phyloP scores from a whole-genome alignment of 352 stramenopile genomes.

The Aphanomyces astaci region DNA sequence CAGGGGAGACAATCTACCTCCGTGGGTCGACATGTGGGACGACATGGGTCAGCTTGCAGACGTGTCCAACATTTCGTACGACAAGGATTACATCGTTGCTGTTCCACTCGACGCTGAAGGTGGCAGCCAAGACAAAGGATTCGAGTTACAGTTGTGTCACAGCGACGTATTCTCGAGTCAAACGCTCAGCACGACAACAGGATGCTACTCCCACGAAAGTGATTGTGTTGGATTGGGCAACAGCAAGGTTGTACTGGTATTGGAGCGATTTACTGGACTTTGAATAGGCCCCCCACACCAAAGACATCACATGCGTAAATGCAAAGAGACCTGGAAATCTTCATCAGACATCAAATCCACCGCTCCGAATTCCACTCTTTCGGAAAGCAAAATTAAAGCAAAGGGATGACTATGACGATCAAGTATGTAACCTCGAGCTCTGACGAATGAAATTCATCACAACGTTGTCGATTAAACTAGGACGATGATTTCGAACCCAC shows the following conservation, averaged over 20 bases:
- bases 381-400: constrained; percentile 8
- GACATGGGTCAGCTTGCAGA: constrained; percentile 9
- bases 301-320: too few relatives aligned
- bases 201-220: not conserved
- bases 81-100: not conserved
- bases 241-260: too few relatives aligned
- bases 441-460: not conserved
- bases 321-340: not conserved
- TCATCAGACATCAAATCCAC: not conserved
- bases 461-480: not conserved
- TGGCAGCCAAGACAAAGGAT: not conserved
- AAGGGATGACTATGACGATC: not conserved
- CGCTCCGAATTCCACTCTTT: not conserved
- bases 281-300: too few relatives aligned
- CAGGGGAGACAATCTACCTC: not conserved
- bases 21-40: not conserved
- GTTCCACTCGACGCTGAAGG: not conserved
- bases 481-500: not conserved
- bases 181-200: not conserved
- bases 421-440: not conserved
- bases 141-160: not conserved
- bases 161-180: not conserved
- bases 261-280: too few relatives aligned
- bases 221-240: not conserved
- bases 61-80: not conserved